Evolutionary conservation across 371 early-diverging fungal species (phyloP), one percentile per base, ranked within the genome.

Genomic region (Syncephalastrum contaminatum): DNA sequence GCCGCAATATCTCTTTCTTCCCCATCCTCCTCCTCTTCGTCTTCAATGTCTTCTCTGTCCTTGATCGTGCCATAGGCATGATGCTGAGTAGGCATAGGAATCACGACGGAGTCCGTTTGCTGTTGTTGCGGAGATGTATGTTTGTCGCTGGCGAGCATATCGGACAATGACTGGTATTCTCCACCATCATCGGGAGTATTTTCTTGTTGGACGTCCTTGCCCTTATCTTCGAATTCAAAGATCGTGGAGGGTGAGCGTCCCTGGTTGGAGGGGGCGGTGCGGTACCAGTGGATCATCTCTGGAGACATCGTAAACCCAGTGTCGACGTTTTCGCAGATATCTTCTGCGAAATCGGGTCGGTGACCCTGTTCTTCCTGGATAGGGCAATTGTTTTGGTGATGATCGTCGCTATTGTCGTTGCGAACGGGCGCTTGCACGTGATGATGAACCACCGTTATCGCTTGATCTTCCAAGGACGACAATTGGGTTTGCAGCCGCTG

Each of bases 281-380:
- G 59, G 43, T 75, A 75, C 70, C 69, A 67, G 16, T 71, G 49
- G 4, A 75, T 48, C 10, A 75, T 43, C 36, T 66, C 72, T 4
- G 69, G 69, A 14, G 75, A 75, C 51, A 75, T 59, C 0, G 72
- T 64, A 24, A 64, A 50, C 15, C 56, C 53, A 49, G 43, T 43
- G 1, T 58, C 44, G 2, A 30, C 36, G 36, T 8, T 10, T 8
- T 30, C 36, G 36, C 36, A 30, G 36, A 10, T 30, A 10, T 30
- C 36, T 58, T 48, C 12, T 62, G 24, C 25, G 58, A 45, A 18
- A 53, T 55, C 19, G 46, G 21, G 25, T 40, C 45, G 25, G 24
- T 36, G n/a, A n/a, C n/a, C 10, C 42, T 45, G 20, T 39, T 27
- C 22, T 12, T 30, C 36, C 36, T 30, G 36, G 36, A 30, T 30